phyloP scores from a whole-genome alignment of 176 grass and related monocot species.

The Lolium multiflorum region DNA sequence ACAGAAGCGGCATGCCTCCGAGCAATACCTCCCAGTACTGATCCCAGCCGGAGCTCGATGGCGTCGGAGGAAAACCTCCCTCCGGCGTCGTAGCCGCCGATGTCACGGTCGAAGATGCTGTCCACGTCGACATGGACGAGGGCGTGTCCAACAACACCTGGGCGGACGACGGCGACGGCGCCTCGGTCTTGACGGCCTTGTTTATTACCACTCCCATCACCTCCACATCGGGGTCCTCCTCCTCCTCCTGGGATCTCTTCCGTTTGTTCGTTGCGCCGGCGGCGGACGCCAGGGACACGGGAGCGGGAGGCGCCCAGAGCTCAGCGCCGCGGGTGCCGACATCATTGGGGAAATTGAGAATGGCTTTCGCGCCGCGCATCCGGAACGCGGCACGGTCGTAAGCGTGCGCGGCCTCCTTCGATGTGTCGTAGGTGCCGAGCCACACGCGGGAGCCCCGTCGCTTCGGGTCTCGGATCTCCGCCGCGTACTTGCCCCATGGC shows the following conservation, averaged over 20 bases:
- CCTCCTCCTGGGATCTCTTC: slow-evolving; percentile 35
- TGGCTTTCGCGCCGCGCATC: slow-evolving; percentile 79
- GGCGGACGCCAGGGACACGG: background rate
- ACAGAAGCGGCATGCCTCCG: slow-evolving; percentile 47
- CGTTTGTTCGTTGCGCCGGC: slow-evolving; percentile 15
- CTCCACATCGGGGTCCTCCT: slow-evolving; percentile 37
- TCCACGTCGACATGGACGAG: slow-evolving; percentile 30
- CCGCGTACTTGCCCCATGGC: slow-evolving; percentile 85
- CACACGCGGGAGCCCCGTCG: slow-evolving; percentile 73
- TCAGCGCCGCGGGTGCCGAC: slow-evolving; percentile 49
- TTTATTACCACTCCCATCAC: slow-evolving; percentile 42
- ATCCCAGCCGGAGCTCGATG: slow-evolving; percentile 44
- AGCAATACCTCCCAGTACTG: slow-evolving; percentile 56
- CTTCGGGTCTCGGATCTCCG: slow-evolving; percentile 90
- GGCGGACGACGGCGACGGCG: background rate
- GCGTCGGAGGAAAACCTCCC: slow-evolving; percentile 36
- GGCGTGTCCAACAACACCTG: slow-evolving; percentile 13
- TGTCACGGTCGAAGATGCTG: slow-evolving; percentile 41
- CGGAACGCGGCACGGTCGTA: slow-evolving; percentile 80
- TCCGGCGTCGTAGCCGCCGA: background rate
- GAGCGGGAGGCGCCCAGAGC: background rate
- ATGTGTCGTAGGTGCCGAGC: slow-evolving; percentile 83
- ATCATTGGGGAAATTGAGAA: slow-evolving; percentile 90
- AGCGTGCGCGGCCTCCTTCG: slow-evolving; percentile 69
- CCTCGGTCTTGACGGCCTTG: slow-evolving; percentile 37